A percentile compares a stretch with the other conserved stretches of the same genome.
phyloP scores from a whole-genome alignment of 768 basidiomycete species.

The Boletales sp. region DNA sequence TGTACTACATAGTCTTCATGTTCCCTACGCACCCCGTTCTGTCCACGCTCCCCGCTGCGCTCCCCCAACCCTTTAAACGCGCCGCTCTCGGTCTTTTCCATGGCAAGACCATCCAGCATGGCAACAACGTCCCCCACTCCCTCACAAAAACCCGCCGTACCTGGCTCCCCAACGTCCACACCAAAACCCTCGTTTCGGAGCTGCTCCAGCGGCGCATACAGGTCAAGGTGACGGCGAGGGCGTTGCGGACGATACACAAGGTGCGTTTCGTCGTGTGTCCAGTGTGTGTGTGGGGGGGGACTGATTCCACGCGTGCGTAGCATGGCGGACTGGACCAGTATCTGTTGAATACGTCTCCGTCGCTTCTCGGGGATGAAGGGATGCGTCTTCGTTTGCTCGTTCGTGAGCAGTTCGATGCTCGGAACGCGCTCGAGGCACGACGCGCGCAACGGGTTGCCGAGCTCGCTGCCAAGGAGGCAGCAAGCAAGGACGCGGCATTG shows the following conservation, averaged over 20 bases:
- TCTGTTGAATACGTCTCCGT: conserved; percentile 45
- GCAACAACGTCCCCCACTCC: conserved; percentile 89
- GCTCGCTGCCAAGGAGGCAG: conserved; percentile 14
- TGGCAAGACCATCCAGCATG: conserved; percentile 73
- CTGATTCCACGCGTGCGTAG: conserved; percentile 28
- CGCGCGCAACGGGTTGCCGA: conserved; percentile 19
- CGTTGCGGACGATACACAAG: conserved; percentile 81
- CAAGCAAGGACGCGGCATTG: conserved; percentile 4
- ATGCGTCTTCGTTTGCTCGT: conserved; percentile 45
- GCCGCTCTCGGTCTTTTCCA: conserved; percentile 80
- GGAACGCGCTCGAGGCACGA: conserved; percentile 16
- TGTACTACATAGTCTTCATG: conserved; percentile 11
- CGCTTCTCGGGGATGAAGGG: conserved; percentile 37
- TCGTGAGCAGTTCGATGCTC: conserved; percentile 28
- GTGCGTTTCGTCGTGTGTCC: conserved; percentile 33
- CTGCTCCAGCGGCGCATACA: conserved; percentile 53
- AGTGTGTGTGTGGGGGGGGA: neutral
- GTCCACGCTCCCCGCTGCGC: conserved; percentile 21
- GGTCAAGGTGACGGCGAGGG: conserved; percentile 72
- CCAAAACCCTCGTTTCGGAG: conserved; percentile 69
- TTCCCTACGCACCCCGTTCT: conserved; percentile 17
- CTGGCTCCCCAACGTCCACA: conserved; percentile 87
- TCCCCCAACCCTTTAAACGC: conserved; percentile 76
- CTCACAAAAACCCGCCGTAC: conserved; percentile 82
- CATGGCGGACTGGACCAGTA: conserved; percentile 73